These are phyloP conservation scores for Tremella mesenterica DNA, from an alignment of 768 basidiomycete species.

Conservation along the genomic window DNA sequence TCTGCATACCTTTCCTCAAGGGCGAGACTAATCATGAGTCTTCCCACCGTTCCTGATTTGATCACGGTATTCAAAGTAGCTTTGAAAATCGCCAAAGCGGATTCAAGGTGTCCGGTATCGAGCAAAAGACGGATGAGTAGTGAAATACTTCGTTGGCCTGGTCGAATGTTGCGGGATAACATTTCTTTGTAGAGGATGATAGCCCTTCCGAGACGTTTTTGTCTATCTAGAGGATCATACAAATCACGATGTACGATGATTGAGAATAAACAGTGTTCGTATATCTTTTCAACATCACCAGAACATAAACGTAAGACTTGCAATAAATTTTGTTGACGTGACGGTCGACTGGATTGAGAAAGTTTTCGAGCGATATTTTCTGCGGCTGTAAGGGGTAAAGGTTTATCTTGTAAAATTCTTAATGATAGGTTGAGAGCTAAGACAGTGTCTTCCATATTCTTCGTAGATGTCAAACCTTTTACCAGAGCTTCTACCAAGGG, in stretches of 20 bases:
- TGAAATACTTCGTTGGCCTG: constrained; percentile 8
- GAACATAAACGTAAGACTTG: not conserved
- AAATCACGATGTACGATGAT: not conserved
- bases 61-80: constrained; percentile 4
- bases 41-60: constrained; percentile 21
- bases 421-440: constrained; percentile 8
- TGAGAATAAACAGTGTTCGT: constrained; percentile 2
- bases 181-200: constrained; percentile 21
- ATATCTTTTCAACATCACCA: not conserved
- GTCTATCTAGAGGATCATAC: not conserved
- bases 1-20: constrained; percentile 3
- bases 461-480: constrained; percentile 7
- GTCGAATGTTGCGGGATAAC: constrained; percentile 8
- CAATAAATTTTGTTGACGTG: not conserved
- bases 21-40: constrained; percentile 19
- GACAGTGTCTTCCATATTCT: constrained; percentile 8
- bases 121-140: constrained; percentile 13
- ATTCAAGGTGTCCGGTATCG: constrained; percentile 9
- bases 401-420: not conserved
- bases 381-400: not conserved
- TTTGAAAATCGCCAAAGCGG: constrained; percentile 7
- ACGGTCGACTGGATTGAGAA: not conserved
- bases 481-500: constrained; percentile 14
- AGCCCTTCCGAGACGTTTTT: constrained; percentile 7
- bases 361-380: not conserved